Evolutionary conservation across 2,329 filamentous ascomycete genomes (phyloP).

Genomic region (Aureobasidium pullulans): DNA sequence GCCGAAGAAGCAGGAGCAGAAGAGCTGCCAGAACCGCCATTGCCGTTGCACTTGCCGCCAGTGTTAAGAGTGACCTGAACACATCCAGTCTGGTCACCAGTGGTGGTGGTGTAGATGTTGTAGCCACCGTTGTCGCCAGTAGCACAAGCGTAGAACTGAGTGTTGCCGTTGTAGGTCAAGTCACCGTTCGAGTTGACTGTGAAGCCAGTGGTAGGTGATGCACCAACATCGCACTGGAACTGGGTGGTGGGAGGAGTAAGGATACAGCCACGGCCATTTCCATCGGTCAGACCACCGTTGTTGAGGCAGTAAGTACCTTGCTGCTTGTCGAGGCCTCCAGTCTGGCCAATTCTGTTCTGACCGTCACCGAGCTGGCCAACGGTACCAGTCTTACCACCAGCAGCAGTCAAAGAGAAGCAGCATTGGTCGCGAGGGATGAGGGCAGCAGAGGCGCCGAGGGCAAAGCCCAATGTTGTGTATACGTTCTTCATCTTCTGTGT

Average conservation of each 20-base stretch:
- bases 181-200: slow-evolving; percentile 44
- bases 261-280: slow-evolving; percentile 51
- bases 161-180: slow-evolving; percentile 44
- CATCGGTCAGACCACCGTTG: slow-evolving; percentile 46
- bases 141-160: slow-evolving; percentile 52
- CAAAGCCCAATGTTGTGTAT: slow-evolving; percentile 14
- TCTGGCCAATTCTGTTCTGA: slow-evolving; percentile 46
- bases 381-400: slow-evolving; percentile 43
- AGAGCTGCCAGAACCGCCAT: neutral
- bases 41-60: slow-evolving; percentile 17
- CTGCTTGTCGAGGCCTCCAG: slow-evolving; percentile 34
- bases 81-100: slow-evolving; percentile 18
- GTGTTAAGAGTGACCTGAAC: slow-evolving; percentile 18
- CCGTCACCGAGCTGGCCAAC: slow-evolving; percentile 54
- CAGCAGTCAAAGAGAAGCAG: slow-evolving; percentile 45
- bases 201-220: slow-evolving; percentile 39
- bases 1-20: neutral
- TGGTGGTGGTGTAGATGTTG: slow-evolving; percentile 27
- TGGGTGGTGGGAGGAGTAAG: slow-evolving; percentile 51
- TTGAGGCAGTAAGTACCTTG: slow-evolving; percentile 44
- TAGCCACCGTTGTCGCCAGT: slow-evolving; percentile 46
- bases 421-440: slow-evolving; percentile 20
- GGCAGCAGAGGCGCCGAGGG: slow-evolving; percentile 13
- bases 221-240: slow-evolving; percentile 53
- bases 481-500: slow-evolving; percentile 13